Evolutionary conservation across 148 eudicot genomes (phyloP), one percentile per base, ranked within the genome.

Genomic region (Nepenthes mirabilis): DNA sequence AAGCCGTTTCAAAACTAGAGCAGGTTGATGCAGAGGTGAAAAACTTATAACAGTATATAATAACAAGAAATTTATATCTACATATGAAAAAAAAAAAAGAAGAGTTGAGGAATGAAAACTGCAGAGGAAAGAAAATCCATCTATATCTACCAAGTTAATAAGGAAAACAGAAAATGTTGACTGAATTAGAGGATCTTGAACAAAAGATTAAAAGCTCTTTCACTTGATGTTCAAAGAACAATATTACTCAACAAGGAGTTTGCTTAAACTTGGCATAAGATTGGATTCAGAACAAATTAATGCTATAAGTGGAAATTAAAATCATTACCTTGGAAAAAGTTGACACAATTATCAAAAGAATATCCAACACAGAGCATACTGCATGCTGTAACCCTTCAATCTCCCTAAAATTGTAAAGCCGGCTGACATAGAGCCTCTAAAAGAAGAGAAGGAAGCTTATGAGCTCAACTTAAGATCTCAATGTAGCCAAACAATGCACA

Each of bases 351-450:
- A 59, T 68, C 58, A 67, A 59, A 47, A 91, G 74, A 71, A 94
- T 76, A 67, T 94, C 88, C 79, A 84, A 68, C 62, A 77, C 88
- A 58, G 77, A 73, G 56, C 78, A 73, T 57, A 94, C 75, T 36
- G 91, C 83, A 49, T 59, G 76, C 67, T 84, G 86, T 63, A 90
- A 59, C 40, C 86, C 95, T 72, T 89, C 99, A 62, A 94, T 86
- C 71, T 89, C 99, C 64, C 61, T 75, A 72, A 77, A 72, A 63
- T 82, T 95, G 65, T 72, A 82, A 45, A 84, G 77, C 53, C 95
- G 93, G 75, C 83, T 86, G 60, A 77, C 60, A 64, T 79, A 72
- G 49, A 89, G 91, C 70, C 80, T 79, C 99, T 93, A 58, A 47
- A 48, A 57, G 45, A 58, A 33, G 14, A 45, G 14, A n/a, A 23